These are phyloP conservation scores for Ustilago trichophora DNA, from an alignment of 1,284 basidiomycete species.

Conservation along the genomic window DNA sequence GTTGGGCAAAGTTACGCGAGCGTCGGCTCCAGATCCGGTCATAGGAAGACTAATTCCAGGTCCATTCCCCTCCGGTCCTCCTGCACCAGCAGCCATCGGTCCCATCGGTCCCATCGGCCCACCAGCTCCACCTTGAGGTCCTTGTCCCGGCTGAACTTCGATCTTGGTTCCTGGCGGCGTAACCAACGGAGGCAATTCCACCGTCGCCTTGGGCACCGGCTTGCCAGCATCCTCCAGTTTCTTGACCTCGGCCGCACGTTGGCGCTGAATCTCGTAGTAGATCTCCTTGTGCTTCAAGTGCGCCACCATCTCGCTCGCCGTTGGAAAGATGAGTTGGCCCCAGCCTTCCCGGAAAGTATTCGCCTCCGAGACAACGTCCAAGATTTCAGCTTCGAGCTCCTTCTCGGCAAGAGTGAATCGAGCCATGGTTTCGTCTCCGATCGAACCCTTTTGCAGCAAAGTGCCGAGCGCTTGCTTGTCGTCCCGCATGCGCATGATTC, in stretches of 20 bases:
- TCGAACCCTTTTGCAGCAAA: slow-evolving; percentile 88
- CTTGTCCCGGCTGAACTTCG: slow-evolving; percentile 47
- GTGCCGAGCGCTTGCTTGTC: slow-evolving; percentile 90
- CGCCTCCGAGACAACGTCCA: slow-evolving; percentile 93
- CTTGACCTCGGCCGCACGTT: slow-evolving; percentile 77
- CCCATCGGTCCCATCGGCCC: not conserved
- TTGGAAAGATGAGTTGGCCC: slow-evolving; percentile 92
- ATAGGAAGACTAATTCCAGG: slow-evolving; percentile 35
- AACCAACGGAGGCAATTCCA: slow-evolving; percentile 55
- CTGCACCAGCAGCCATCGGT: slow-evolving; percentile 4
- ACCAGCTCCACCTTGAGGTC: slow-evolving; percentile 2
- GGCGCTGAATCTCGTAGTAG: slow-evolving; percentile 76
- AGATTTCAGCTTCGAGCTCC: slow-evolving; percentile 92
- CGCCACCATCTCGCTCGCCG: slow-evolving; percentile 86
- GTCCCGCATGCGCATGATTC: slow-evolving; percentile 86
- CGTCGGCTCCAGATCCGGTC: slow-evolving; percentile 33
- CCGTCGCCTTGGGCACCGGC: slow-evolving; percentile 50
- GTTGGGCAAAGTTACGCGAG: slow-evolving; percentile 32
- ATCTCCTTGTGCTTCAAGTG: slow-evolving; percentile 86
- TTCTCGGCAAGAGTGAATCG: slow-evolving; percentile 90
- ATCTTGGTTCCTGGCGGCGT: slow-evolving; percentile 61
- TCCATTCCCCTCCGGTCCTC: slow-evolving; percentile 10
- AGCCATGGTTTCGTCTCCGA: slow-evolving; percentile 96
- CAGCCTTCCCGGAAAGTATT: slow-evolving; percentile 94
- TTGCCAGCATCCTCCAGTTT: slow-evolving; percentile 50